Conservation (phyloP, 164 flowering plant species). For the Malania oleifera region DNA sequence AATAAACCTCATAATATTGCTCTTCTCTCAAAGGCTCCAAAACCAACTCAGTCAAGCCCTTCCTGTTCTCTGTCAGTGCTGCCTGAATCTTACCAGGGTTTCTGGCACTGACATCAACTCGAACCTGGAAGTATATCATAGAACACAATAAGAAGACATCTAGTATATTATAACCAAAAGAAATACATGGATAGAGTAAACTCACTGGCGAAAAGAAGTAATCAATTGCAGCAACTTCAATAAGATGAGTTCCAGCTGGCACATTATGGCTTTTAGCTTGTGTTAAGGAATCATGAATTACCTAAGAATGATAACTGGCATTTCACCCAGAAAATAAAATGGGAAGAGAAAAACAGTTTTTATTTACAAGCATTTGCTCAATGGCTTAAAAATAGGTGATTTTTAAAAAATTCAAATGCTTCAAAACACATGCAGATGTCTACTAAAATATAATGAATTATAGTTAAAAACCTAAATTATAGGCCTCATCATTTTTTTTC, state of each 20-base stretch:
- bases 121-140: conserved; percentile 49
- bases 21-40: conserved; percentile 88
- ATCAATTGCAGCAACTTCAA: conserved; percentile 86
- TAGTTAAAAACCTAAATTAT: background rate
- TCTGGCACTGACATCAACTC: conserved; percentile 97
- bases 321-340: background rate
- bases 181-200: conserved; percentile 1
- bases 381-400: too few species aligned
- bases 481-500: background rate
- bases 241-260: conserved; percentile 95
- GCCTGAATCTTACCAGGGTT: conserved; percentile 95
- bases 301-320: background rate
- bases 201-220: conserved; percentile 92
- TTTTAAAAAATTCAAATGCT: background rate
- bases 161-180: background rate
- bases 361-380: too few species aligned
- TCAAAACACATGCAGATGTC: background rate
- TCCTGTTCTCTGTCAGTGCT: conserved; percentile 87
- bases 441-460: background rate
- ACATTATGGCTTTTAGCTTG: conserved; percentile 63
- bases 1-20: conserved; percentile 76
- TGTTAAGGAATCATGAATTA: conserved; percentile 38
- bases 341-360: too few species aligned
- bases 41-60: conserved; percentile 67
- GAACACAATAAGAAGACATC: conserved; percentile 5